Base-by-base conservation (phyloP, 805 yeast species). In the Barnettozyma vustinii region DNA sequence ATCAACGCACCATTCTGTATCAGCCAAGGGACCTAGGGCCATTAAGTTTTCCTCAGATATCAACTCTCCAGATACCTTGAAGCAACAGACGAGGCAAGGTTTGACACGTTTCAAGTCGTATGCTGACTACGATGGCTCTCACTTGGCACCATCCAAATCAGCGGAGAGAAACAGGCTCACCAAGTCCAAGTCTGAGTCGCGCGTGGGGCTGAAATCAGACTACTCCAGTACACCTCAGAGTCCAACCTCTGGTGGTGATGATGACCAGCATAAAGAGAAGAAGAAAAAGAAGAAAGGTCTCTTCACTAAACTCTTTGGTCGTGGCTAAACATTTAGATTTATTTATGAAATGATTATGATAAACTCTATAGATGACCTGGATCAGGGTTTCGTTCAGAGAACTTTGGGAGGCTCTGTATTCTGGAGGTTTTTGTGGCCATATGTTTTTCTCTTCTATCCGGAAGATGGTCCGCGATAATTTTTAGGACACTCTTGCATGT, bases 101-200 rank as follows among this genome's bases (percentile, higher is more conserved):
- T 19, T 55, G 12, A 47, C 50, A 20, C 52, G 49, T 39, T 46
- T 37, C 21, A 47, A 41, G 32, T 47, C 57, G 1, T 46, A 48
- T 40, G 50, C 33, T 21, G 55, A 51, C 5, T 23, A 48, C 12
- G 27, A 39, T 13, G 27, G 26, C 15, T 36, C 39, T 7, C 36
- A 10, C 9, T 45, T 54, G 23, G 16, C 20, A 6, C 56, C 58
- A 23, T 21, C 50, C 7, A 44, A 20, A 37, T 56, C 59, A 13
- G n/a, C 53, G 48, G 40, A 54, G 51, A 19, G 40, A 37, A 44
- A 44, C 23, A 36, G 37, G 9, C 30, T 53, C 32, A 10, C 26
- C 3, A 55, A 52, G 35, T 48, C 54, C 6, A 13, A 37, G 16
- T 51, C 55, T 23, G 56, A 56, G 30, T 56, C 59, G 16, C 44